These are phyloP conservation scores for Acanthochlamys bracteata DNA, from an alignment of 106 monocot genomes.

Conservation along the genomic window DNA sequence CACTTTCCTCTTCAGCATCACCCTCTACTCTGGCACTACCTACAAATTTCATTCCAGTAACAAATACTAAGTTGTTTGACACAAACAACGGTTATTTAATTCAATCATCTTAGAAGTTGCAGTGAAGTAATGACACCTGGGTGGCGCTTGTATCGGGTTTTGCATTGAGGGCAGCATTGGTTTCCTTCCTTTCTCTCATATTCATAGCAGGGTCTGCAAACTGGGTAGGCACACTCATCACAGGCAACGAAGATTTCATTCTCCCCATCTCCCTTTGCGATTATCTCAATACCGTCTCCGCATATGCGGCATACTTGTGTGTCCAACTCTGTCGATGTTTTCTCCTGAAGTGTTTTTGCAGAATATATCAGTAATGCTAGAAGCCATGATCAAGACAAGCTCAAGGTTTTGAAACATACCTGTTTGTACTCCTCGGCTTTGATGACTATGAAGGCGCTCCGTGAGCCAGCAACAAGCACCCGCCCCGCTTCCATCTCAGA, in stretches of 20 bases:
- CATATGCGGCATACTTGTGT: conserved; percentile 80
- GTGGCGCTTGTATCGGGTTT: conserved; percentile 69
- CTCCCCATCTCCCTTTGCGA: conserved; percentile 29
- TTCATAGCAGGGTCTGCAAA: conserved; percentile 66
- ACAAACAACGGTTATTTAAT: no score
- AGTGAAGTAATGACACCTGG: conserved; percentile 41
- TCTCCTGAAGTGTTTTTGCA: no score
- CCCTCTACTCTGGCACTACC: conserved; percentile 74
- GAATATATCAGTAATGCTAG: no score
- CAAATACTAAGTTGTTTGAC: no score
- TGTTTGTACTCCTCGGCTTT: conserved; percentile 1
- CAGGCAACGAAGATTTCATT: conserved; percentile 76
- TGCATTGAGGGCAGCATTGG: conserved; percentile 67
- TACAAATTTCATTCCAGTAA: no score
- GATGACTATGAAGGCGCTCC: conserved; percentile 9
- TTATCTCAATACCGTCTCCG: conserved; percentile 48
- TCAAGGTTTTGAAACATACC: no score
- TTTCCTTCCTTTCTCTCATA: conserved; percentile 75
- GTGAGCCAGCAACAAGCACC: conserved; percentile 10
- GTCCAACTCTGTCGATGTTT: no score
- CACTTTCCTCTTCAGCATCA: conserved; percentile 75
- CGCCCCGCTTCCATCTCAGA: conserved; percentile 6
- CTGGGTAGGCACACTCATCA: conserved; percentile 76
- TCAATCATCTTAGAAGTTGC: no score
- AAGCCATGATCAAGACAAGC: no score